Conservation (phyloP, 768 basidiomycete species). For the Trichaptum fuscoviolaceum region DNA sequence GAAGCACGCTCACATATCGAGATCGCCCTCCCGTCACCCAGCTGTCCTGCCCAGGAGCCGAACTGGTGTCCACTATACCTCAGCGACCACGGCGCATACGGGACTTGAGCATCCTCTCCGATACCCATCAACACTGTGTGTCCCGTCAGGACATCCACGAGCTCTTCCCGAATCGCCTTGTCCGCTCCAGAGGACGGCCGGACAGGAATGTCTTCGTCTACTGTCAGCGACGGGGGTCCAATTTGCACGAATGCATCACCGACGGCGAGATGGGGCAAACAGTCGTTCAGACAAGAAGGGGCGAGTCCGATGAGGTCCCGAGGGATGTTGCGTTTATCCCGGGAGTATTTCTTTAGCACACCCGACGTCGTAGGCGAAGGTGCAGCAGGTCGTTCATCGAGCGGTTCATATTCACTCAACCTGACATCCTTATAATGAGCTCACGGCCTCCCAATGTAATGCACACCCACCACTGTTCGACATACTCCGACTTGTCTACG, state of each 20-base stretch:
- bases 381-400: constrained; percentile 27
- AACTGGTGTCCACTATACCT: constrained; percentile 92
- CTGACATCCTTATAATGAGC: not conserved
- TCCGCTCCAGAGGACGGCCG: constrained; percentile 25
- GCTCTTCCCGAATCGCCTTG: constrained; percentile 52
- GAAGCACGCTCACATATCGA: constrained; percentile 52
- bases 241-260: constrained; percentile 74
- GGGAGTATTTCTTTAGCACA: constrained; percentile 41
- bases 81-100: constrained; percentile 79
- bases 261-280: constrained; percentile 79
- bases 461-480: constrained; percentile 59
- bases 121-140: constrained; percentile 57
- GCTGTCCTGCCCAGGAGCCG: constrained; percentile 86
- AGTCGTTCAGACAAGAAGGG: constrained; percentile 61
- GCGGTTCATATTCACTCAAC: constrained; percentile 58
- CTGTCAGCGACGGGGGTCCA: constrained; percentile 49
- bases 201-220: constrained; percentile 23
- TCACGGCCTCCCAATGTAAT: not conserved
- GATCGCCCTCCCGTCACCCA: constrained; percentile 95
- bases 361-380: constrained; percentile 19
- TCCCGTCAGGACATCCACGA: constrained; percentile 80
- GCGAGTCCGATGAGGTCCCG: constrained; percentile 70
- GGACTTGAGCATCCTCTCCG: constrained; percentile 25
- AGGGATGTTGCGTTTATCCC: constrained; percentile 44
- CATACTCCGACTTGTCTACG: constrained; percentile 52